These are phyloP conservation scores for Plasmodium knowlesi DNA, from an alignment of 169 alveolate genomes.

Conservation along the genomic window DNA sequence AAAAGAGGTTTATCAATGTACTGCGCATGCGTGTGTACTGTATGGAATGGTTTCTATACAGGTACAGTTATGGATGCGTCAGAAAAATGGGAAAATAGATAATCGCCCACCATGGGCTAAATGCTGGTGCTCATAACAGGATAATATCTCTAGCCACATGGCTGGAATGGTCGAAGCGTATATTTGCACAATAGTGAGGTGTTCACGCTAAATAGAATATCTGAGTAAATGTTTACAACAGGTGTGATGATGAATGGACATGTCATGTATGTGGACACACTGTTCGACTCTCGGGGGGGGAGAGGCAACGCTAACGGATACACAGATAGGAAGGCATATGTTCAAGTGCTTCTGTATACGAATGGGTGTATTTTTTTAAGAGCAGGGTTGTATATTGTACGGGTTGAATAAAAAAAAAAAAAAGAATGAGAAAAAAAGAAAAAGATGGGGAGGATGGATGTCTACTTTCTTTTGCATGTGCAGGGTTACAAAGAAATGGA, in stretches of 20 bases:
- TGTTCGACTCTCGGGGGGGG: neutral
- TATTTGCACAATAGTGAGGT: neutral
- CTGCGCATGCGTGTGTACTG: neutral
- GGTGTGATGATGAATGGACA: neutral
- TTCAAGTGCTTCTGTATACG: neutral
- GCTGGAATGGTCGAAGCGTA: neutral
- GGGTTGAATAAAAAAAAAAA: neutral
- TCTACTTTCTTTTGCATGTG: neutral
- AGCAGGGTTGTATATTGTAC: neutral
- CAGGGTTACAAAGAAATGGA: too few species aligned
- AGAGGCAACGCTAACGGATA: neutral
- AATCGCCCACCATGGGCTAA: neutral
- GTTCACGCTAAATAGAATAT: neutral
- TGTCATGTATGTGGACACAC: neutral
- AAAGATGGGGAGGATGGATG: neutral
- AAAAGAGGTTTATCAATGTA: neutral
- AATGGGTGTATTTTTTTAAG: neutral
- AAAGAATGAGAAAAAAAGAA: neutral
- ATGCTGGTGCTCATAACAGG: neutral
- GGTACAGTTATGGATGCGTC: neutral
- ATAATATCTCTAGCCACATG: neutral
- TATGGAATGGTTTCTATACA: neutral
- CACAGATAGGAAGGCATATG: neutral
- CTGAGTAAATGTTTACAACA: neutral
- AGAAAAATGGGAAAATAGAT: neutral